These are phyloP conservation scores for Suillus sp. DNA, from an alignment of 768 basidiomycete species.

Conservation along the genomic window DNA sequence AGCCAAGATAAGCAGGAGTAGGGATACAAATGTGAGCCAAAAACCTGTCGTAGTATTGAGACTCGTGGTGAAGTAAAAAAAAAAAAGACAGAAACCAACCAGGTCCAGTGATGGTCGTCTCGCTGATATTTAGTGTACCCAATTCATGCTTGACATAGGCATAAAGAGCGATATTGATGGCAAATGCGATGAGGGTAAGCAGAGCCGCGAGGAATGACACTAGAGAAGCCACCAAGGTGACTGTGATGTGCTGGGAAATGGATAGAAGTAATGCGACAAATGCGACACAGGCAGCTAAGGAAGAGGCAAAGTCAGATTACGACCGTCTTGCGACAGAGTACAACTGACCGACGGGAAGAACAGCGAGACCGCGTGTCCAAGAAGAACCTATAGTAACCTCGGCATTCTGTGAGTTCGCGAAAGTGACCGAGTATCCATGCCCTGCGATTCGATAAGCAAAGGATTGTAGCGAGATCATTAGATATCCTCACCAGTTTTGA, in stretches of 20 bases:
- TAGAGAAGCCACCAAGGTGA: slow-evolving; percentile 46
- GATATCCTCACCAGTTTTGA: slow-evolving; percentile 41
- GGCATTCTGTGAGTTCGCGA: slow-evolving; percentile 40
- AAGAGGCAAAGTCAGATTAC: slow-evolving; percentile 1
- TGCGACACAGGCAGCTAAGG: slow-evolving; percentile 50
- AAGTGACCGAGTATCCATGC: slow-evolving; percentile 55
- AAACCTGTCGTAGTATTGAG: slow-evolving; percentile 47
- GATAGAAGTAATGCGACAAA: slow-evolving; percentile 66
- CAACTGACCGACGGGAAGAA: slow-evolving; percentile 72
- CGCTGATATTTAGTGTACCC: slow-evolving; percentile 46
- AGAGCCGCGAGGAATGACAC: slow-evolving; percentile 67
- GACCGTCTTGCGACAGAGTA: background rate
- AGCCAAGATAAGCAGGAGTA: slow-evolving; percentile 64
- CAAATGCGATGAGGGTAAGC: slow-evolving; percentile 71
- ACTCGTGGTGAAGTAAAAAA: slow-evolving; percentile 9
- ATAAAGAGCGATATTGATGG: slow-evolving; percentile 75
- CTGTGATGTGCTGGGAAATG: slow-evolving; percentile 55
- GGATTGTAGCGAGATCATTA: background rate
- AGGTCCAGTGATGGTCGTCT: slow-evolving; percentile 57
- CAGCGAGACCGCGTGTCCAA: slow-evolving; percentile 74
- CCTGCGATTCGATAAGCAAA: slow-evolving; percentile 34
- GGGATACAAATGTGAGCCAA: slow-evolving; percentile 71
- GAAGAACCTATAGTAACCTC: slow-evolving; percentile 47
- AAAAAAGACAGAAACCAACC: slow-evolving; percentile 47
- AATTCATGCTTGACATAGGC: slow-evolving; percentile 62